Evolutionary conservation across 1,284 basidiomycete genomes (phyloP).

Genomic region (Lignosus rhinocerotis): DNA sequence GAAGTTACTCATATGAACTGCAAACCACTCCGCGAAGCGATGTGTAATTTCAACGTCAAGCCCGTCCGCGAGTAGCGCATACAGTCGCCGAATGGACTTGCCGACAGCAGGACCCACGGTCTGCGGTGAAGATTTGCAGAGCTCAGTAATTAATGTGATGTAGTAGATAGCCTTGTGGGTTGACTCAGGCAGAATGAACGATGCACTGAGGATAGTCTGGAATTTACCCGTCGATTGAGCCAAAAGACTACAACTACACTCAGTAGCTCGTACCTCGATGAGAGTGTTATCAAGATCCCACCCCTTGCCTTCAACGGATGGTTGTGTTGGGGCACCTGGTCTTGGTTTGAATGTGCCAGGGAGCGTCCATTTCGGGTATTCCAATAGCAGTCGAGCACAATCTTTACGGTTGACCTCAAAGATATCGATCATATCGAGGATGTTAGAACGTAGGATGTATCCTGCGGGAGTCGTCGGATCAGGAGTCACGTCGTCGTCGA

Average conservation of each 20-base stretch:
- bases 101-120: slow-evolving; percentile 97
- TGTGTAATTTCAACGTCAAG: slow-evolving; percentile 84
- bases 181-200: slow-evolving; percentile 79
- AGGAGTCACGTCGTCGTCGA: slow-evolving; percentile 82
- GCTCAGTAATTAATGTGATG: slow-evolving; percentile 85
- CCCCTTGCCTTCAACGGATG: slow-evolving; percentile 57
- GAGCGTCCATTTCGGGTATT: slow-evolving; percentile 85
- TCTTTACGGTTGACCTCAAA: slow-evolving; percentile 98
- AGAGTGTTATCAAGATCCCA: slow-evolving; percentile 82
- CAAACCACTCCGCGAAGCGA: slow-evolving; percentile 93
- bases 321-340: slow-evolving; percentile 52
- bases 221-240: neutral
- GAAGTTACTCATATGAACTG: slow-evolving; percentile 96
- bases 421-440: slow-evolving; percentile 87
- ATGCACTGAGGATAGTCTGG: slow-evolving; percentile 74
- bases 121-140: slow-evolving; percentile 89
- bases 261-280: slow-evolving; percentile 61
- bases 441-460: slow-evolving; percentile 76
- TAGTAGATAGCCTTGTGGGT: slow-evolving; percentile 86
- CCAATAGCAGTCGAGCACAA: slow-evolving; percentile 83
- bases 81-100: slow-evolving; percentile 89
- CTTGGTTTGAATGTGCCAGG: slow-evolving; percentile 83
- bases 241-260: neutral
- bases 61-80: slow-evolving; percentile 72
- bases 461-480: slow-evolving; percentile 72